Base-by-base conservation (phyloP, 1,284 basidiomycete genomes). In the Xerocomus cyaneibrunnescens region DNA sequence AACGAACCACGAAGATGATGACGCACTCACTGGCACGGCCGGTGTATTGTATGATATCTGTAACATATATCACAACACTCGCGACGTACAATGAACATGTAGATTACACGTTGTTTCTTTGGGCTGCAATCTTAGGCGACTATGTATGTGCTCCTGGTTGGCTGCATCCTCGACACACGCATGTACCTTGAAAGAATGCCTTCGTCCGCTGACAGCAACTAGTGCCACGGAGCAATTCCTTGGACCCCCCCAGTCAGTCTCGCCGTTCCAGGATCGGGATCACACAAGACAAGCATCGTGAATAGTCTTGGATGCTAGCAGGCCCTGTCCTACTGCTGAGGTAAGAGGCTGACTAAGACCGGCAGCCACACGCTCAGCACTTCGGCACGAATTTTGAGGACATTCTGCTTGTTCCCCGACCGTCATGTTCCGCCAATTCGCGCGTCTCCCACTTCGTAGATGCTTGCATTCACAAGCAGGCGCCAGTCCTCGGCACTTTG, bases 371-470 rank as follows among this genome's bases (percentile, higher is more conserved):
- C 32, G 37, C 22, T 34, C 47, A 53, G 31, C 31, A 12, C 25
- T 9, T 55, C 50, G 54, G 54, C 57, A 45, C 21, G 57, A 65
- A 65, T 64, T 65, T 68, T 59, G 51, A 42, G 19, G 3, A 2
- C 14, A 19, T 19, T 7, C 7, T 36, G n/a, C 37, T 48, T 32
- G 36, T 54, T 42, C 38, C n/a, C 17, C 31, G 38, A 58, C 56
- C 23, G n/a, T 17, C 54, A 76, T 76, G 74, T 62, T 76, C 48
- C 62, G 74, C 52, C 65, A 67, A 21, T 54, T 73, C 21, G 57
- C 69, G 51, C 69, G 69, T 51, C 55, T 70, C 19, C 63, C 68
- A 3, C 55, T 68, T 21, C 69, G 61, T 43, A 52, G 61, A 45
- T 50, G 61, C 34, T n/a, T 68, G 36, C 59, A 69, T 38, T 65